Conservation (phyloP, 2,329 filamentous ascomycete species). For the Aspergillus pseudoglaucus region DNA sequence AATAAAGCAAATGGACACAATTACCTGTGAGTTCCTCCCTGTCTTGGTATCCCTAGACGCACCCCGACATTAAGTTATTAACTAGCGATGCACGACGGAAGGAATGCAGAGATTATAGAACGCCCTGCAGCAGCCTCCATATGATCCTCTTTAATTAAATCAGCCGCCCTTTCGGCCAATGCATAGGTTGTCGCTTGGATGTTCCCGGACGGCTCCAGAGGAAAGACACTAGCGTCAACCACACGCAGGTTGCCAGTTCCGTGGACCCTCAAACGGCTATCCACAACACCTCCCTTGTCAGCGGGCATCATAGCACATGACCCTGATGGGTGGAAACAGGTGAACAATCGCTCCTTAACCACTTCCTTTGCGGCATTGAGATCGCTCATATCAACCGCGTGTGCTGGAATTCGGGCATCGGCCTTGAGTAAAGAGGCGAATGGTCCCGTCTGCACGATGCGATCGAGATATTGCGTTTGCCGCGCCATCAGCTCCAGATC, state of each 20-base stretch:
- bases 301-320: conserved; percentile 29
- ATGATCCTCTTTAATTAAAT: conserved; percentile 15
- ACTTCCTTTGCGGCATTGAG: conserved; percentile 14
- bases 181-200: conserved; percentile 34
- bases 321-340: conserved; percentile 23
- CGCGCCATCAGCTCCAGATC: conserved; percentile 38
- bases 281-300: conserved; percentile 24
- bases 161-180: conserved; percentile 26
- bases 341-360: conserved; percentile 15
- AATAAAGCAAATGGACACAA: neutral
- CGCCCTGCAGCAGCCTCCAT: no score
- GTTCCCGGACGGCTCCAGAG: conserved; percentile 30
- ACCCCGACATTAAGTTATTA: no score
- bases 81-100: no score
- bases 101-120: no score
- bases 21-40: no score
- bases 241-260: conserved; percentile 27
- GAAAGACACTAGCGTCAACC: conserved; percentile 31
- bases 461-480: conserved; percentile 20
- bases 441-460: conserved; percentile 15
- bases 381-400: conserved; percentile 6
- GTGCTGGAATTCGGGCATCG: conserved; percentile 6
- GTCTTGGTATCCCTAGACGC: no score
- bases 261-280: conserved; percentile 19
- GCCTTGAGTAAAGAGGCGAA: conserved; percentile 13